These are phyloP conservation scores for Cladosporium austrohemisphaericum DNA, from an alignment of 2,329 filamentous ascomycete species.

Conservation along the genomic window DNA sequence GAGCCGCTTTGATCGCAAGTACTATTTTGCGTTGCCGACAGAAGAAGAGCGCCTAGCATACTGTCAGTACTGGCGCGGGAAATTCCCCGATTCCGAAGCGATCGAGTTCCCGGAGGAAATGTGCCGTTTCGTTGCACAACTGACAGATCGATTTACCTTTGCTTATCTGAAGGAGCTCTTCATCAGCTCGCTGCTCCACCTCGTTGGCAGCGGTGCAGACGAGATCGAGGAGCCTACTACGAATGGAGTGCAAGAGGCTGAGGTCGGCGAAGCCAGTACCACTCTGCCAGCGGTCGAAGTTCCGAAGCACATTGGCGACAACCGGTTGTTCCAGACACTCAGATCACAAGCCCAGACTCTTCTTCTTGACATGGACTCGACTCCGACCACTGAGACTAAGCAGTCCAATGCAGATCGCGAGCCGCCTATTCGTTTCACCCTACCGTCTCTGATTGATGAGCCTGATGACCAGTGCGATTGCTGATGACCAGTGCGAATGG, in stretches of 20 bases:
- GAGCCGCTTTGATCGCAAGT: constrained; percentile 64
- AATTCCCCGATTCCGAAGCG: constrained; percentile 51
- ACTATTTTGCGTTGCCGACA: constrained; percentile 52
- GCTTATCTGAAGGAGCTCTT: constrained; percentile 68
- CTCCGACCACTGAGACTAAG: not conserved
- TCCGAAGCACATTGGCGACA: not conserved
- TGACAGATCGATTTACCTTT: constrained; percentile 64
- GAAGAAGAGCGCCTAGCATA: constrained; percentile 56
- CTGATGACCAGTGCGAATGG: too few species aligned
- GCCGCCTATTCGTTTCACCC: too few species aligned
- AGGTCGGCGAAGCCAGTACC: not conserved
- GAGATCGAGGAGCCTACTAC: not conserved
- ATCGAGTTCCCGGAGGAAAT: constrained; percentile 59
- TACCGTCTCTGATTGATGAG: too few species aligned
- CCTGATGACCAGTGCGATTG: too few species aligned
- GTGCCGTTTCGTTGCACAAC: constrained; percentile 55
- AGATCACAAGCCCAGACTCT: not conserved
- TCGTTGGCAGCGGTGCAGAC: not conserved
- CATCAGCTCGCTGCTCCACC: constrained; percentile 35
- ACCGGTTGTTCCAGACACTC: not conserved
- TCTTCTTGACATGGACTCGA: not conserved
- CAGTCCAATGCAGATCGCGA: too few species aligned
- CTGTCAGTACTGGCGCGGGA: constrained; percentile 60
- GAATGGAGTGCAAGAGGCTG: not conserved
- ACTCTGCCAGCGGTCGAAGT: not conserved